Evolutionary conservation across 257 asterid species (phyloP), one percentile per base, ranked within the genome.

Genomic region (Mentha longifolia): DNA sequence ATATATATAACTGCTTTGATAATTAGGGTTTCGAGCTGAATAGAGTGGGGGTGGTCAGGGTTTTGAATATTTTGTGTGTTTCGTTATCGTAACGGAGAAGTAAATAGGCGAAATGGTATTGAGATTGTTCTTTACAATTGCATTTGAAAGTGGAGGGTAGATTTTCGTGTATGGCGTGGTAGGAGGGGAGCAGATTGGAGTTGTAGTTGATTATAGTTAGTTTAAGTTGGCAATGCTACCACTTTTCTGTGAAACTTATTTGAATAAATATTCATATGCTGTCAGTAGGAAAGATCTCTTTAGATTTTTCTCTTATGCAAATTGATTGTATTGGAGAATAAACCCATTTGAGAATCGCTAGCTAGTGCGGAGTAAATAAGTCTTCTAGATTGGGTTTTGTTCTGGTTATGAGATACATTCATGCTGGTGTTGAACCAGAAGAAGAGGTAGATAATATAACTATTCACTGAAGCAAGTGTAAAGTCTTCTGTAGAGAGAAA

Each of bases 41-140:
- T 6, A 28, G 71, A 61, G 70, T 65, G 46, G 61, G 10, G 51
- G 30, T 22, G 61, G 30, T 73, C 78, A 61, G 73, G 76, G 73
- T 39, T 71, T 50, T 47, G 2, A 15, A 13, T 20, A 17, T 9
- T 55, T 7, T 6, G 16, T 39, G 16, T 58, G 37, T 19, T 52
- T 17, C 37, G 15, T 20, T 51, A 9, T 54, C 19, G 22, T 59
- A 9, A 31, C 61, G 42, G 66, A 20, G 39, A 69, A 14, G 65
- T 37, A 15, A 45, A 35, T 19, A 10, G 17, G 3, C 20, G 5
- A 59, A 19, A 50, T 35, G 4, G 28, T 55, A 20, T 35, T 33
- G 43, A 16, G 39, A 28, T 72, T 57, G 42, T 39, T 47, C 15
- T 46, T 70, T 20, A 45, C 69, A 43, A 7, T 12, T 47, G 76